Conservation (phyloP, 1,139 yeast species). For the Lodderomyces oxycetoniae region DNA sequence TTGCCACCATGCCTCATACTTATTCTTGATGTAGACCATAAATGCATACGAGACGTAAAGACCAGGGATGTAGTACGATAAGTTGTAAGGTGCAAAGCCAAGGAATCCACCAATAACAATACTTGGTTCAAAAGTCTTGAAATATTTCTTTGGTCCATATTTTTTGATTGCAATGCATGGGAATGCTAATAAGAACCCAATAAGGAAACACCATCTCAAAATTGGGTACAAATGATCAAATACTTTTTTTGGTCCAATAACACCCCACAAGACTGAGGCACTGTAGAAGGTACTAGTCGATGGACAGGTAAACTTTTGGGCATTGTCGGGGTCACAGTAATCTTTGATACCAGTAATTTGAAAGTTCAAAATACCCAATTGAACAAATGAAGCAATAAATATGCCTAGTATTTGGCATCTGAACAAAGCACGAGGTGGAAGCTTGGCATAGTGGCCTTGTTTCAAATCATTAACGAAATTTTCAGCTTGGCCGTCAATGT, state of each 20-base stretch:
- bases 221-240: conserved; percentile 46
- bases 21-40: conserved; percentile 42
- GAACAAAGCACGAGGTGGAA: conserved; percentile 61
- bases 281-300: conserved; percentile 44
- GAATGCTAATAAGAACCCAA: conserved; percentile 47
- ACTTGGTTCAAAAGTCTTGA: conserved; percentile 40
- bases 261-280: conserved; percentile 63
- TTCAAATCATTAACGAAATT: conserved; percentile 51
- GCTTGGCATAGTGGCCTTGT: conserved; percentile 56
- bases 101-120: conserved; percentile 38
- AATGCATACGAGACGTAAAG: conserved; percentile 36
- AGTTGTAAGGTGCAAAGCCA: conserved; percentile 45
- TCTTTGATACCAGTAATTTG: conserved; percentile 34
- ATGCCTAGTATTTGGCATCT: conserved; percentile 53
- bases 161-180: conserved; percentile 39
- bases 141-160: conserved; percentile 26
- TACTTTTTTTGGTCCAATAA: conserved; percentile 58
- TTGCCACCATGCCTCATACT: conserved; percentile 49
- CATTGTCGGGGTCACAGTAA: conserved; percentile 42
- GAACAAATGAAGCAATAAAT: conserved; percentile 39
- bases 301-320: conserved; percentile 48
- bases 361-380: conserved; percentile 53
- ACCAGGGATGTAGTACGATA: conserved; percentile 44
- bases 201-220: conserved; percentile 48
- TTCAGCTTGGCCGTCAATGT: conserved; percentile 57